Base-by-base conservation (phyloP, 768 basidiomycete genomes). In the Solioccasus polychromus region DNA sequence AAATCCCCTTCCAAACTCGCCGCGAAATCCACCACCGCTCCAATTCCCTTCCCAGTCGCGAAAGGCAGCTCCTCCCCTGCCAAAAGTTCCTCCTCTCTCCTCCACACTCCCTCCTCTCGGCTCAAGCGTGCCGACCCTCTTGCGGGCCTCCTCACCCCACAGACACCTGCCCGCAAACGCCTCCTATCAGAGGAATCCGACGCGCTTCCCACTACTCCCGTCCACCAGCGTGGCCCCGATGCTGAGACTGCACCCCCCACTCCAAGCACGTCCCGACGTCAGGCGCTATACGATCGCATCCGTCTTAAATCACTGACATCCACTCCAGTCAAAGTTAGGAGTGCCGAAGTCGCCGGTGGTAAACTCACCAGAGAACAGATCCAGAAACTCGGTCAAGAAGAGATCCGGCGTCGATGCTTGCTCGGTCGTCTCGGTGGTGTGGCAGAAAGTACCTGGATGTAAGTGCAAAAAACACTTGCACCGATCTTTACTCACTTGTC, bases 361-460 rank as follows among this genome's bases (percentile, higher is more conserved):
- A 79, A 68, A 44, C 67, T 87, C 54, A 79, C 78, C 34, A 78
- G 74, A 48, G 86, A 87, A 42, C 78, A 85, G 52, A 71, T 89
- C 50, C 63, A 83, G 34, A 85, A 83, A 64, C 68, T 90, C 44
- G 73, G 82, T 32, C 88, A 89, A 58, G 88, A 90, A 47, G 89
- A 88, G 60, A 77, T 86, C 68, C 76, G 87, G 48, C 75, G 85
- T 46, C 73, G 88, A 29, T 88, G 85, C 53, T 62, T 91, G 24
- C 72, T 92, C 8, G 89, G 89, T 39, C 80, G 90, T 17, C 75
- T 92, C 7, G 76, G 77, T 22, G 83, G 85, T 9, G 78, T 92
- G 23, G 90, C 90, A n/a, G 89, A 92, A 59, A 86, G 88, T 52
- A 78, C 85, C 15, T 92, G 89, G 87, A 90, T 91, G 90, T 87